Evolutionary conservation across 1,284 basidiomycete species (phyloP).

Genomic region (Cryptococcus wingfieldii): DNA sequence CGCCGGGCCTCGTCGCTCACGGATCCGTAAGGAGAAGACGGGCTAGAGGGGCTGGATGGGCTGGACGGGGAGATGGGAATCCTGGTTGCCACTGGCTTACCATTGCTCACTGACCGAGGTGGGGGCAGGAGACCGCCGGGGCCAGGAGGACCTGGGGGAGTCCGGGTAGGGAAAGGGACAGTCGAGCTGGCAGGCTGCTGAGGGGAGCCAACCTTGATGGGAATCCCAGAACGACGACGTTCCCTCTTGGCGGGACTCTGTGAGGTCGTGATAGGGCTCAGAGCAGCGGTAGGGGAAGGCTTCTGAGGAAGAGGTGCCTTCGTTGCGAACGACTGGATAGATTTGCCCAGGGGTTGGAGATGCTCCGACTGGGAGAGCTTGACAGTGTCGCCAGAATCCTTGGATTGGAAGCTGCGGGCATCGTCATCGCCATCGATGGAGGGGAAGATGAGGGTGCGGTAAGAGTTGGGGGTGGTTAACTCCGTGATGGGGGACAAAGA

Average conservation of each 20-base stretch:
- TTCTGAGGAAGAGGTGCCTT: neutral
- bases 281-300: too few relatives aligned
- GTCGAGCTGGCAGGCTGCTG: neutral
- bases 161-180: neutral
- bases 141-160: neutral
- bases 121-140: constrained; percentile 15
- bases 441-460: constrained; percentile 16
- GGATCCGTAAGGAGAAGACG: neutral
- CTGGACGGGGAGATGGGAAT: too few relatives aligned
- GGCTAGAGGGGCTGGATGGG: constrained; percentile 1
- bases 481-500: constrained; percentile 38
- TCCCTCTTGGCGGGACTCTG: too few relatives aligned
- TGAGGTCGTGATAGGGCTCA: too few relatives aligned
- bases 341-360: neutral
- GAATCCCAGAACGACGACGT: neutral
- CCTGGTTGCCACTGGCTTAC: constrained; percentile 1
- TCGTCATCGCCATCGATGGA: constrained; percentile 3
- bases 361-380: neutral
- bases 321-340: neutral
- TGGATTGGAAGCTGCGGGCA: constrained; percentile 8
- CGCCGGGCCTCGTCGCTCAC: constrained; percentile 1
- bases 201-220: neutral
- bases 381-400: constrained; percentile 16
- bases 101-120: constrained; percentile 1
- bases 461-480: constrained; percentile 24